Percentiles rank a stretch among this genome's conserved stretches.
These are phyloP conservation scores for Colletotrichum karsti DNA, from an alignment of 2,329 filamentous ascomycete species.

Conservation along the genomic window DNA sequence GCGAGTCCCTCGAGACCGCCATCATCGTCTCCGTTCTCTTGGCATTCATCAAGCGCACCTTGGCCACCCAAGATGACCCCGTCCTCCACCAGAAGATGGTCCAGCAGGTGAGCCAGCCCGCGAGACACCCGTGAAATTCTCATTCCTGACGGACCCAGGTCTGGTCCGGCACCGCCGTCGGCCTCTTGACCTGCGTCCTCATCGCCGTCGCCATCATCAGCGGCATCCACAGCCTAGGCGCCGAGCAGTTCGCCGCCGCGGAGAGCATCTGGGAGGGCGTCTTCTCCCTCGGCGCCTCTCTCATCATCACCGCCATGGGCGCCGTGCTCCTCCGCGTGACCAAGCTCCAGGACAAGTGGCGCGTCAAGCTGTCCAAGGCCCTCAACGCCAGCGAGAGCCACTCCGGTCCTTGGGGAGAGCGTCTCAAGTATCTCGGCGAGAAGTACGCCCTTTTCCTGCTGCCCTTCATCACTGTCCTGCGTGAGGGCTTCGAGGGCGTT, in stretches of 20 bases:
- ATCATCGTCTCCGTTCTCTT: constrained; percentile 74
- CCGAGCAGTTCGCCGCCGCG: constrained; percentile 63
- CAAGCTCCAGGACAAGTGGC: constrained; percentile 75
- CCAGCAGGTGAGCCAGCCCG: constrained; percentile 49
- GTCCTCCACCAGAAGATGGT: constrained; percentile 63
- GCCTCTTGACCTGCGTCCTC: constrained; percentile 28
- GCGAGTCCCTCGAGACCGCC: constrained; percentile 71
- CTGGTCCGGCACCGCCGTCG: constrained; percentile 57
- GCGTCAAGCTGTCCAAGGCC: constrained; percentile 67
- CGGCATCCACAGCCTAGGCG: constrained; percentile 60
- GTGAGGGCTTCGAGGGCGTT: constrained; percentile 81
- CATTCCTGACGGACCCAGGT: constrained; percentile 48
- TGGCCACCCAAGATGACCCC: constrained; percentile 62
- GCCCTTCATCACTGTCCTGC: constrained; percentile 79
- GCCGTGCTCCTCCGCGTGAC: constrained; percentile 71
- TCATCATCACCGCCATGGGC: constrained; percentile 73
- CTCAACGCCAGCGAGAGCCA: constrained; percentile 39
- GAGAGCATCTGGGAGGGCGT: constrained; percentile 74
- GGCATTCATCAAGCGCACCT: constrained; percentile 71
- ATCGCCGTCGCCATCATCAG: constrained; percentile 31
- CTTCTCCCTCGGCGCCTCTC: constrained; percentile 65
- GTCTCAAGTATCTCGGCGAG: constrained; percentile 48
- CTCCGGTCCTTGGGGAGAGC: constrained; percentile 13
- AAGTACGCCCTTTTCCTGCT: constrained; percentile 82
- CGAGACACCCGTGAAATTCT: constrained; percentile 5